A percentile compares a stretch with the other conserved stretches of the same genome.
These are phyloP conservation scores for Magnaporthiopsis poae DNA, from an alignment of 2,329 filamentous ascomycete species.

Conservation along the genomic window DNA sequence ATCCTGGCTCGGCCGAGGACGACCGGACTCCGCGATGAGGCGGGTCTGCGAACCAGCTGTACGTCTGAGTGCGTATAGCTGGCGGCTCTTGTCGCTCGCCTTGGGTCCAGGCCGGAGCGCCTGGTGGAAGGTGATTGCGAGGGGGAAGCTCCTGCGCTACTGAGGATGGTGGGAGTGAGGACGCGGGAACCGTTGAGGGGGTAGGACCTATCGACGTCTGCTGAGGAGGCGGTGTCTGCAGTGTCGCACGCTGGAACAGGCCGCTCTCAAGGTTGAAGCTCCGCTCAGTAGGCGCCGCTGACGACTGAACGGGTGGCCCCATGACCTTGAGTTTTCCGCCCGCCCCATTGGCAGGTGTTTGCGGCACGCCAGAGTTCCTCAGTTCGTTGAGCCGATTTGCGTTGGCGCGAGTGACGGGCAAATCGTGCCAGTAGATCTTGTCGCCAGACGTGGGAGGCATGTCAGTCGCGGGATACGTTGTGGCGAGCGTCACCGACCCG, in stretches of 20 bases:
- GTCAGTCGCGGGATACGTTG: background rate
- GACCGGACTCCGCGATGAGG: conserved; percentile 3
- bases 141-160: background rate
- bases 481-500: background rate
- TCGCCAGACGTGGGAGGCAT: background rate
- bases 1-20: conserved; percentile 1
- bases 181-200: background rate
- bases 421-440: background rate
- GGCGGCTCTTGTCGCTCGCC: background rate
- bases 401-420: background rate
- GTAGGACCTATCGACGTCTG: background rate
- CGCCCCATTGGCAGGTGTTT: background rate
- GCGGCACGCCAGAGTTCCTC: background rate
- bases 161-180: background rate
- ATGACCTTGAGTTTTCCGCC: background rate
- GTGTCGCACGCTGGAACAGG: background rate
- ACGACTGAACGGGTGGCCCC: background rate
- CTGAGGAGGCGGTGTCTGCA: conserved; percentile 1
- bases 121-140: background rate
- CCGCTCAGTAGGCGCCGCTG: conserved; percentile 2
- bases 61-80: background rate
- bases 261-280: conserved; percentile 8
- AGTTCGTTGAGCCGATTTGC: background rate
- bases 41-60: conserved; percentile 2
- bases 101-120: background rate